A percentile compares a stretch with the other conserved stretches of the same genome.
phyloP scores from a whole-genome alignment of 495 filamentous ascomycete species.

The Cercophora sp. region DNA sequence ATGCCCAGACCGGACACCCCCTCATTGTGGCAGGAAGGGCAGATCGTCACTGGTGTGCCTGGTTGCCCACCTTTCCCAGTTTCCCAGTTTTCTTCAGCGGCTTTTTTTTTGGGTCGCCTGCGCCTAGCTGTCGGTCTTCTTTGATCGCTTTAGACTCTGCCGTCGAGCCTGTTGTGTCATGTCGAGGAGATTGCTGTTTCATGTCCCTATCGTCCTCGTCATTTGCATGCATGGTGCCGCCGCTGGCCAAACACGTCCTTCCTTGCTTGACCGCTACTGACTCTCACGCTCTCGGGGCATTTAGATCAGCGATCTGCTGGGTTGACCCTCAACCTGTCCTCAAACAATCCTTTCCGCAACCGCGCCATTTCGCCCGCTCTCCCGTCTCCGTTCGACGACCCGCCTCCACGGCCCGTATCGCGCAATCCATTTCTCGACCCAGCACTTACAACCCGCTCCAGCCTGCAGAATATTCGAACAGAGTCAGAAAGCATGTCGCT shows the following conservation, averaged over 20 bases:
- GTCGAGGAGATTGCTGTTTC: slow-evolving; percentile 49
- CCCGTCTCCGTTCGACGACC: slow-evolving; percentile 51
- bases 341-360: slow-evolving; percentile 99
- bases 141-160: slow-evolving; percentile 25
- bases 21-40: slow-evolving; percentile 18
- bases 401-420: slow-evolving; percentile 68
- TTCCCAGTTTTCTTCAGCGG: slow-evolving; percentile 29
- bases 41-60: slow-evolving; percentile 20
- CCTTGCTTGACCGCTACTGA: slow-evolving; percentile 29
- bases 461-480: slow-evolving; percentile 35
- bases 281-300: slow-evolving; percentile 25
- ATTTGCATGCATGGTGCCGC: slow-evolving; percentile 41
- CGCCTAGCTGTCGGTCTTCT: too few species aligned
- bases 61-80: slow-evolving; percentile 20
- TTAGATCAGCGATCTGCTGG: slow-evolving; percentile 47
- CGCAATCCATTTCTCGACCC: slow-evolving; percentile 91
- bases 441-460: slow-evolving; percentile 50
- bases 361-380: slow-evolving; percentile 67
- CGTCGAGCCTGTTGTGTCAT: slow-evolving; percentile 44
- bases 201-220: slow-evolving; percentile 43
- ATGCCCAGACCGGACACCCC: slow-evolving; percentile 13
- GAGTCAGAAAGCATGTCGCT: slow-evolving; percentile 53
- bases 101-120: slow-evolving; percentile 15
- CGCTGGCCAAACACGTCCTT: slow-evolving; percentile 25
- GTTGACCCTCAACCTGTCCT: slow-evolving; percentile 64